Evolutionary conservation across 495 filamentous ascomycete genomes (phyloP).

Genomic region (Neurospora sublineolata): DNA sequence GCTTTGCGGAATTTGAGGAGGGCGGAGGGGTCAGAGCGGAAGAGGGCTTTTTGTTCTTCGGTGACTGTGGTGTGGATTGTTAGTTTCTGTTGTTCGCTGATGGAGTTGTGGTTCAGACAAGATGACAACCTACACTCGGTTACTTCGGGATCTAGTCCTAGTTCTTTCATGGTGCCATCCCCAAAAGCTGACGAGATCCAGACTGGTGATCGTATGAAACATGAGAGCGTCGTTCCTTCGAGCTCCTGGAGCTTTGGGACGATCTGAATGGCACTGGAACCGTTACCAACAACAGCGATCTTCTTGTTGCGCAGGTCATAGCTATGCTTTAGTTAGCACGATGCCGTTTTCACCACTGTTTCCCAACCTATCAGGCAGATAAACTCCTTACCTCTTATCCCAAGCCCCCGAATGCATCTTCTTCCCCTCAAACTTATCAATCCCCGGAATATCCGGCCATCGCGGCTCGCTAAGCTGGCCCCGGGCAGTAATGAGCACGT

Average conservation of each 20-base stretch:
- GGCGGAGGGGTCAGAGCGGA: slow-evolving; percentile 19
- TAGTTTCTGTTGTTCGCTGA: background rate
- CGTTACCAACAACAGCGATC: slow-evolving; percentile 43
- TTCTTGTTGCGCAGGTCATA: slow-evolving; percentile 40
- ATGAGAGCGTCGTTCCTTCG: slow-evolving; percentile 41
- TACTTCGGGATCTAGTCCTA: slow-evolving; percentile 26
- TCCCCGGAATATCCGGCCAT: slow-evolving; percentile 47
- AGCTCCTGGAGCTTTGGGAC: slow-evolving; percentile 50
- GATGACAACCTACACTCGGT: slow-evolving; percentile 23
- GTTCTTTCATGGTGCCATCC: slow-evolving; percentile 26
- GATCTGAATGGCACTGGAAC: slow-evolving; percentile 63
- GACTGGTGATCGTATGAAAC: slow-evolving; percentile 59
- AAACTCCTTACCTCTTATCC: slow-evolving; percentile 29
- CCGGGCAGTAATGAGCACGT: slow-evolving; percentile 54
- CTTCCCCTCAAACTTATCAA: slow-evolving; percentile 44
- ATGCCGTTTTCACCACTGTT: background rate
- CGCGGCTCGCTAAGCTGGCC: slow-evolving; percentile 51
- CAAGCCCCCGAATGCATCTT: slow-evolving; percentile 44
- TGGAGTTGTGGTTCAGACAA: background rate
- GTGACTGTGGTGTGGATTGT: slow-evolving; percentile 17
- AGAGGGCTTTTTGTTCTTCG: slow-evolving; percentile 21
- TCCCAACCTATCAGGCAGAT: no score
- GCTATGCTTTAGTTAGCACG: slow-evolving; percentile 9
- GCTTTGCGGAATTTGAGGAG: slow-evolving; percentile 28
- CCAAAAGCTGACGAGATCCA: slow-evolving; percentile 43